phyloP scores from a whole-genome alignment of 352 stramenopile genomes.

The Globisporangium camurandrum region DNA sequence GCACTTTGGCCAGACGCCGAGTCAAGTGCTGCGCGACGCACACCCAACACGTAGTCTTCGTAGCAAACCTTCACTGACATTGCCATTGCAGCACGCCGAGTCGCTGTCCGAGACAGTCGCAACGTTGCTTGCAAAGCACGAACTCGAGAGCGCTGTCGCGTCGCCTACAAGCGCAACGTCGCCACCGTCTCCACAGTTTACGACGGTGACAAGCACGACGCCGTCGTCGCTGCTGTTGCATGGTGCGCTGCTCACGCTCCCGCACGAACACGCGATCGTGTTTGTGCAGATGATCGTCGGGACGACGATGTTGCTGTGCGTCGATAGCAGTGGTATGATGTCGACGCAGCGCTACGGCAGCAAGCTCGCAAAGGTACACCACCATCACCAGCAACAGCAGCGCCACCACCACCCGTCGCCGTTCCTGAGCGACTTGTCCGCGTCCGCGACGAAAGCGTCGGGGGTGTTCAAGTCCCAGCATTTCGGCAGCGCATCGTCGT shows the following conservation, averaged over 20 bases:
- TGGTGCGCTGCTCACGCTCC: constrained; percentile 25
- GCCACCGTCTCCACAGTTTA: neutral
- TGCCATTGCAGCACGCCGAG: neutral
- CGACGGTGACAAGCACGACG: neutral
- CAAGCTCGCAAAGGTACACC: constrained; percentile 42
- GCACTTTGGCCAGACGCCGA: constrained; percentile 97
- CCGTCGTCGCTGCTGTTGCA: neutral
- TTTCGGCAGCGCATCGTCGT: too few species aligned
- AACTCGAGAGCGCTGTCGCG: neutral
- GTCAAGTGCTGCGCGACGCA: constrained; percentile 91
- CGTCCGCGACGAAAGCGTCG: constrained; percentile 28
- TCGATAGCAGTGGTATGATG: constrained; percentile 59
- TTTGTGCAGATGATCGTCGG: constrained; percentile 37
- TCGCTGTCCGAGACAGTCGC: neutral
- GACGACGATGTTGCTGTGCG: constrained; percentile 47
- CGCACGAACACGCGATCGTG: constrained; percentile 55
- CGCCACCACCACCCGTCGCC: constrained; percentile 28
- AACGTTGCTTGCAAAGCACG: neutral
- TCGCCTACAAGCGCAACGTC: neutral
- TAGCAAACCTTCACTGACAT: neutral
- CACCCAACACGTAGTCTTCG: constrained; percentile 54
- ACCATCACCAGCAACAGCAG: too few species aligned
- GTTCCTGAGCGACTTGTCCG: constrained; percentile 36
- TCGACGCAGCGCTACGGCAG: constrained; percentile 64
- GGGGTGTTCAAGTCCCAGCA: constrained; percentile 31